Evolutionary conservation across 176 grass and related monocot genomes (phyloP), one percentile per base, ranked within the genome.

Genomic region (Lolium rigidum): DNA sequence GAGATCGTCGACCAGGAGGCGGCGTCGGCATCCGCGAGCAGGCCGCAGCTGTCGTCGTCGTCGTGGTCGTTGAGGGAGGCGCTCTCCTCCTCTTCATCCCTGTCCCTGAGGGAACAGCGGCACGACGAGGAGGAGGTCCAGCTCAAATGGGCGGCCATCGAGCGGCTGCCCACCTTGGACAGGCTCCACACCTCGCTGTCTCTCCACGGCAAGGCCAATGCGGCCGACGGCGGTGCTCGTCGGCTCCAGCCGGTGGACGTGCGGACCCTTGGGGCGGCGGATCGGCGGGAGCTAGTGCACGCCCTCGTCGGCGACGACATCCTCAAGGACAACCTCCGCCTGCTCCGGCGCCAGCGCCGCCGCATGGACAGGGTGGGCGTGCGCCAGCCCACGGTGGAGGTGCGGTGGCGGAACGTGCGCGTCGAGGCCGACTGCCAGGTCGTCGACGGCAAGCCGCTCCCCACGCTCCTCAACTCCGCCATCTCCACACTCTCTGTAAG

Each of bases 341-440:
- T 97, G 79, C 86, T 97, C 70, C 78, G 85, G 26, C 86, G 93
- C 84, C 95, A 94, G 88, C 93, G 92, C 31, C 72, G 66, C 25
- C 83, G 95, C 41, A 94, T 95, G 81, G 92, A 94, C 64, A 78
- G 88, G 79, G 90, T 93, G 60, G 84, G 85, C 82, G 92, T 94
- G 20, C 74, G 83, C 28, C 70, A 81, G 66, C 84, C 92, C n/a
- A 92, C 89, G 6, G 88, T 92, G 57, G 89, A 94, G 84, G 89
- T 94, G 43, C 80, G 84, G 13, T 94, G 88, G 84, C 62, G 71
- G 46, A 72, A 89, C 72, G 48, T 94, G 18, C 25, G 28, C 4
- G 87, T 94, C 13, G 87, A 90, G 71, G 92, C 85, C 13, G 81
- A 90, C 6, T 92, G 88, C 60, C 79, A 89, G 60, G 93, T 92